Evolutionary conservation across 805 yeast genomes (phyloP).

Genomic region (Candida xiaguanensis): DNA sequence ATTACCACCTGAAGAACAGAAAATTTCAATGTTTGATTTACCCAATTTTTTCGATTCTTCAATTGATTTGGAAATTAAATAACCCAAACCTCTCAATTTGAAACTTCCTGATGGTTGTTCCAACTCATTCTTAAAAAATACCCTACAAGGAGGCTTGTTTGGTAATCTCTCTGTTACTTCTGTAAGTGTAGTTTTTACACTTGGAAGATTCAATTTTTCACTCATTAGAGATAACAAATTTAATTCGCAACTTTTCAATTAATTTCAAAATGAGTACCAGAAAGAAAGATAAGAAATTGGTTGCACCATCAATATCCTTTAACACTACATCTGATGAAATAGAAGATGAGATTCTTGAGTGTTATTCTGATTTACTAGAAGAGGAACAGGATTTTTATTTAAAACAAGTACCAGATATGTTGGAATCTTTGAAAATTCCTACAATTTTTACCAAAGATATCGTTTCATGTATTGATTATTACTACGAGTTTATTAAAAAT

Average conservation of each 20-base stretch:
- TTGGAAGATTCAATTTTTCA: not conserved
- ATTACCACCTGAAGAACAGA: slow-evolving; percentile 33
- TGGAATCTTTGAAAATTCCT: slow-evolving; percentile 25
- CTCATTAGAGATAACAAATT: not conserved
- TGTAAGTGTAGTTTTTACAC: slow-evolving; percentile 29
- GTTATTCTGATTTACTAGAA: slow-evolving; percentile 22
- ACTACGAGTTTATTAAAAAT: slow-evolving; percentile 21
- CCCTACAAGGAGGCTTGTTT: slow-evolving; percentile 27
- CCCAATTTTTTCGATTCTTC: slow-evolving; percentile 18
- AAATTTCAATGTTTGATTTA: slow-evolving; percentile 17
- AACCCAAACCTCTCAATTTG: slow-evolving; percentile 54
- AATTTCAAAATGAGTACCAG: not conserved
- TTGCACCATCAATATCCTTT: slow-evolving; percentile 11
- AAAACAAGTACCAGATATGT: slow-evolving; percentile 21
- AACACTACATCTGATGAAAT: slow-evolving; percentile 15
- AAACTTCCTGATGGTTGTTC: slow-evolving; percentile 58
- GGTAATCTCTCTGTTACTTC: slow-evolving; percentile 27
- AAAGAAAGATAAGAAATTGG: not conserved
- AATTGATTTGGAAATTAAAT: slow-evolving; percentile 36
- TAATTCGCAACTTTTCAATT: not conserved
- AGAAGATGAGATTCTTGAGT: slow-evolving; percentile 36
- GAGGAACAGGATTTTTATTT: slow-evolving; percentile 26
- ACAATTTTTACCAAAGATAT: slow-evolving; percentile 30
- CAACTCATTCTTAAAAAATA: slow-evolving; percentile 47
- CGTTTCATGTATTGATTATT: slow-evolving; percentile 27